Evolutionary conservation across 1,139 yeast genomes (phyloP).

Genomic region (Pichia sorboxylosa): DNA sequence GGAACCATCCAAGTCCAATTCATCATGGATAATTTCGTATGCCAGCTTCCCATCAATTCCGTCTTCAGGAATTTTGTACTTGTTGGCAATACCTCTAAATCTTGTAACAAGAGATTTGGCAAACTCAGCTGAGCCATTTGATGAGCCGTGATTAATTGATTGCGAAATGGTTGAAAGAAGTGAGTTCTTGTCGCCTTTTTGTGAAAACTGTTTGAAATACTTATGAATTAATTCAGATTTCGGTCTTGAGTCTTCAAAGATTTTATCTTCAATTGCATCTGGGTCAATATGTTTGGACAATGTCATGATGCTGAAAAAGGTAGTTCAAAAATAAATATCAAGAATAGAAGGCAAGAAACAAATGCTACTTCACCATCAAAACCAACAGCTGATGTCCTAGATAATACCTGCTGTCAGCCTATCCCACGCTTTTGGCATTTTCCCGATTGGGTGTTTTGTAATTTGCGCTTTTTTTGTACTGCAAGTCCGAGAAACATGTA

Average conservation of each 20-base stretch:
- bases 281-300: constrained; percentile 31
- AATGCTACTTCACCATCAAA: too few species aligned
- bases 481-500: too few species aligned
- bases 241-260: constrained; percentile 21
- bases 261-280: constrained; percentile 26
- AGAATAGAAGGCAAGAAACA: too few species aligned
- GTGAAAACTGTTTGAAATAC: constrained; percentile 11
- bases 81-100: constrained; percentile 27
- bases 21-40: constrained; percentile 57
- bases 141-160: constrained; percentile 1
- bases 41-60: constrained; percentile 46
- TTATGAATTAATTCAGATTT: constrained; percentile 12
- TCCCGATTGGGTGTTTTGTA: too few species aligned
- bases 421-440: too few species aligned
- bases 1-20: constrained; percentile 69
- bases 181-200: constrained; percentile 3
- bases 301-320: constrained; percentile 25
- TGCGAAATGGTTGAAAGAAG: background rate
- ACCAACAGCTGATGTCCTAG: too few species aligned
- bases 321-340: too few species aligned
- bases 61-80: constrained; percentile 44
- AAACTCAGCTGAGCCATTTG: background rate
- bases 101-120: constrained; percentile 13
- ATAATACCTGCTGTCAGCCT: too few species aligned
- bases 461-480: too few species aligned